Percentiles rank a stretch among this genome's conserved stretches.
Conservation (phyloP, 805 yeast genomes). For the Yarrowia porcina region DNA sequence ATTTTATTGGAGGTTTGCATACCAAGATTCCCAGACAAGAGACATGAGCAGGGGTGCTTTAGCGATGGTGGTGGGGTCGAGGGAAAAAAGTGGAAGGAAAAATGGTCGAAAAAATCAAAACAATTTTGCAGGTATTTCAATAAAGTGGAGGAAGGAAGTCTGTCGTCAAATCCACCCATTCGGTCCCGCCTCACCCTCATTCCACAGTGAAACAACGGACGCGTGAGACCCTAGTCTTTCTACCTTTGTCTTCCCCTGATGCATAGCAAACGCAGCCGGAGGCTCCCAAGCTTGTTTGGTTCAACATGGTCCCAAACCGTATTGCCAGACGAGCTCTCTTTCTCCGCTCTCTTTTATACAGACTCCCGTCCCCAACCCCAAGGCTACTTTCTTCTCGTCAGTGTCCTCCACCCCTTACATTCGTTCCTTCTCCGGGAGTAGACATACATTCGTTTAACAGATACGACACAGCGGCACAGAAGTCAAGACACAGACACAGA, state of each 20-base stretch:
- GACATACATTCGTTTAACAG: too few relatives aligned
- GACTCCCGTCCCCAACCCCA: not conserved
- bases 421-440: not conserved
- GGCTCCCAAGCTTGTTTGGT: not conserved
- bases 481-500: not conserved
- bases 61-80: not conserved
- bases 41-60: conserved; percentile 16
- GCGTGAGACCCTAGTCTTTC: not conserved
- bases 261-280: not conserved
- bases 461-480: too few relatives aligned
- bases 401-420: not conserved
- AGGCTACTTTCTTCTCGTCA: not conserved
- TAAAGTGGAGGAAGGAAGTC: too few relatives aligned
- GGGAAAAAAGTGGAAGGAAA: not conserved
- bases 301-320: not conserved
- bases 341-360: conserved; percentile 13
- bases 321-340: not conserved
- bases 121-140: too few relatives aligned
- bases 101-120: not conserved
- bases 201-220: conserved; percentile 8
- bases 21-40: conserved; percentile 5
- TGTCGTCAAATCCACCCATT: too few relatives aligned
- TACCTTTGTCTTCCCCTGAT: conserved; percentile 21
- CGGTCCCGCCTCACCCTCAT: not conserved
- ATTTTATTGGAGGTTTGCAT: not conserved